Evolutionary conservation across 495 filamentous ascomycete genomes (phyloP), one percentile per base, ranked within the genome.

Genomic region (Aspergillus incahuasiensis): DNA sequence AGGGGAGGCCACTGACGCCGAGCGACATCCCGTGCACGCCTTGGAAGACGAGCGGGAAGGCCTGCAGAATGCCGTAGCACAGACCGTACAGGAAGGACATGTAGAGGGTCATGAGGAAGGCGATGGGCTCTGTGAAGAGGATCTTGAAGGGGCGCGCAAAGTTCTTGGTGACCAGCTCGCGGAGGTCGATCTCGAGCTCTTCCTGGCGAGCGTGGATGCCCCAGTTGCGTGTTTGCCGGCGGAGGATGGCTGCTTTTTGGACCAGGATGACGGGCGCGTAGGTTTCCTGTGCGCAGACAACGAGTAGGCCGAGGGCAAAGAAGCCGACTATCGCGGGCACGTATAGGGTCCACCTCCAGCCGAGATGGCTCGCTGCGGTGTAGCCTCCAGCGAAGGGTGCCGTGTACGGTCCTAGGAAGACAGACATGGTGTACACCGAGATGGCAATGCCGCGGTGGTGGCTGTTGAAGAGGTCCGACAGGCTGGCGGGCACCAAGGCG

Each of bases 401-500:
- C 1, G 64, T 55, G 41, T 63, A 64, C 5, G 79, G 78, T 2
- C 79, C 76, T 2, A 64, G 55, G 32, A 80, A 74, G 0, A 80
- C 74, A 0, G 71, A 63, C 19, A 71, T 62, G 6, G 74, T 71
- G 41, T 78, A 82, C n/a, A 82, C 60, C 6, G 74, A 57, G 4
- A 83, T 70, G 3, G 79, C 74, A 1, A 71, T 58, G 1, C 76
- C 70, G 3, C 79, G 71, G 20, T 70, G 66, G 4, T 63, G 54
- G n/a, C 72, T 74, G 49, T 74, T 67, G 62, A 72, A 79, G 52
- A 81, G 65, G 56, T 82, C 79, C 4, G 75, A 73, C 20, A 81
- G 71, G 3, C 73, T 70, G 0, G 75, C 78, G 0, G 72, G 78
- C 3, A 80, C 78, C 11, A 78, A 64, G 3, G 76, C 72, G 2